These are phyloP conservation scores for Sphaerulina populicola DNA, from an alignment of 2,329 filamentous ascomycete genomes.

Conservation along the genomic window DNA sequence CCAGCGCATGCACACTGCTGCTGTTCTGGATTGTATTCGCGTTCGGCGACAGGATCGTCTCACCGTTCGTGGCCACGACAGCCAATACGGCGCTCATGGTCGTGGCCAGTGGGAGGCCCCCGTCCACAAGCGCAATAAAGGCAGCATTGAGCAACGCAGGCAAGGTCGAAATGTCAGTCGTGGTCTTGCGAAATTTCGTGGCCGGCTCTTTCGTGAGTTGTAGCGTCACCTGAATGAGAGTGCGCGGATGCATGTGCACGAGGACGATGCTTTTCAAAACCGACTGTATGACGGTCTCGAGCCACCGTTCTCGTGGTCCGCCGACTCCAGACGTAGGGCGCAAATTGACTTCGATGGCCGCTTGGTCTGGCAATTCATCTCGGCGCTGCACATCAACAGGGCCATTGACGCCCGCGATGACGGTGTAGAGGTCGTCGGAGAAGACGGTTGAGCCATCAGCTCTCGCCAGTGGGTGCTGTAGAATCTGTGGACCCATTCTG, in stretches of 20 bases:
- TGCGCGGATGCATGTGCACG: conserved; percentile 65
- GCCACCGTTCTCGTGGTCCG: conserved; percentile 55
- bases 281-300: conserved; percentile 66
- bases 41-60: conserved; percentile 50
- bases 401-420: conserved; percentile 82
- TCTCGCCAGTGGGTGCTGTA: conserved; percentile 48
- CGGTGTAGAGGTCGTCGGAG: conserved; percentile 64
- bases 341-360: conserved; percentile 80
- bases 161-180: conserved; percentile 67
- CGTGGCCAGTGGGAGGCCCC: conserved; percentile 68
- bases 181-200: conserved; percentile 49
- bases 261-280: conserved; percentile 67
- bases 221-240: conserved; percentile 71
- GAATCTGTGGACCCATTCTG: conserved; percentile 22
- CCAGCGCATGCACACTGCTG: conserved; percentile 70
- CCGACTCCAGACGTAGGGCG: conserved; percentile 77
- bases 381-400: conserved; percentile 82
- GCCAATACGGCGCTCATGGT: conserved; percentile 60
- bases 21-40: conserved; percentile 54
- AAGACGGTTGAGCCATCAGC: conserved; percentile 75
- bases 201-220: conserved; percentile 47
- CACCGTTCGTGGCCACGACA: conserved; percentile 42
- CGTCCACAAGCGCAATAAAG: conserved; percentile 69
- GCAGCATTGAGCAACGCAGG: conserved; percentile 75
- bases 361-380: conserved; percentile 87